Evolutionary conservation across 2,329 filamentous ascomycete genomes (phyloP), one percentile per base, ranked within the genome.

Genomic region (Zarea fungicola): DNA sequence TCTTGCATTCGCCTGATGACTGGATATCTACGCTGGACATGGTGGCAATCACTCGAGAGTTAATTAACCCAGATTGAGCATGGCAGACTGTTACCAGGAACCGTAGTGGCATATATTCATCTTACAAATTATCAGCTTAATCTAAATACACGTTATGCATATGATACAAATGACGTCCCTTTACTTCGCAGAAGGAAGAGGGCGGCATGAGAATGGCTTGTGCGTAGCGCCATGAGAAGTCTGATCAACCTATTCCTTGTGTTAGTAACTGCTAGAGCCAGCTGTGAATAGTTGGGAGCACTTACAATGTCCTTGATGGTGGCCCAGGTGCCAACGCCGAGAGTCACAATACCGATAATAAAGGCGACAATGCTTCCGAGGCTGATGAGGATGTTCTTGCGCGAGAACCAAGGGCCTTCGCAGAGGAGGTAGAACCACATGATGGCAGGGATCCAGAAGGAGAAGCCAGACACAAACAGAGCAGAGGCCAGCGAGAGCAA

Each of bases 401-500:
- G 49, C 6, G 58, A 53, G 39, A 51, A 61, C 57, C 56, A 60
- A 6, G 54, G 55, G 16, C 59, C 59, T 32, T 61, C 55, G 32
- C 53, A 51, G 37, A 61, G 56, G 14, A 68, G 63, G 41, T 67
- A 62, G 56, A 69, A 67, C 60, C 64, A 68, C 53, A 69, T 63
- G 50, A 69, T 59, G 18, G 65, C 65, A 5, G 68, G 59, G 28
- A 67, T 56, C 44, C 66, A 64, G 45, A 70, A 68, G 3, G 67
- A 64, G 42, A 61, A 61, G 22, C 58, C 58, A 6, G 71, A 74
- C 52, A 75, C 63, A 55, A 76, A 75, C 16, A 75, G 66, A 5
- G 70, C 65, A 9, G 72, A 73, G 48, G 60, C 67, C 58, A 76
- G 70, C 46, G 70, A 68, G 13, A 89, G 67, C 41, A 89, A 67